These are phyloP conservation scores for Alternaria viburni DNA, from an alignment of 2,329 filamentous ascomycete genomes.

Conservation along the genomic window DNA sequence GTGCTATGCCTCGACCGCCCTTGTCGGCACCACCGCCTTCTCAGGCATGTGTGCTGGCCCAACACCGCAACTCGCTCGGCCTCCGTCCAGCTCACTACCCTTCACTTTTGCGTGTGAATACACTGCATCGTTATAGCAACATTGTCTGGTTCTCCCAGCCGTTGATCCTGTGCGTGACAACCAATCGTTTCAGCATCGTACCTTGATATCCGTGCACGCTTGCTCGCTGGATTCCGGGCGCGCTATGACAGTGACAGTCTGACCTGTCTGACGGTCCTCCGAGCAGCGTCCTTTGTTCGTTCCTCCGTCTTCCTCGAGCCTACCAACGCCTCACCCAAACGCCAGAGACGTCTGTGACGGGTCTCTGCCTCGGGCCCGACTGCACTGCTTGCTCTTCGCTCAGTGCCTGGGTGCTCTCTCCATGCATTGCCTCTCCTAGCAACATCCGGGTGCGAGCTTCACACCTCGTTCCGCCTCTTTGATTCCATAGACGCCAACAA, in stretches of 20 bases:
- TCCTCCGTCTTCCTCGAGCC: slow-evolving; percentile 36
- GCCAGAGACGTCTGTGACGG: slow-evolving; percentile 34
- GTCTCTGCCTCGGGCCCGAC: slow-evolving; percentile 27
- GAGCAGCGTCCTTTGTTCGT: slow-evolving; percentile 43
- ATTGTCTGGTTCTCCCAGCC: slow-evolving; percentile 25
- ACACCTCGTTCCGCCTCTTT: slow-evolving; percentile 35
- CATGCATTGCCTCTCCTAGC: slow-evolving; percentile 49
- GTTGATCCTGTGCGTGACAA: slow-evolving; percentile 44
- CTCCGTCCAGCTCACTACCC: slow-evolving; percentile 10
- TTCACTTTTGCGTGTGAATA: slow-evolving; percentile 9
- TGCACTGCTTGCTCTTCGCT: slow-evolving; percentile 35
- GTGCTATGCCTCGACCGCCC: slow-evolving; percentile 46
- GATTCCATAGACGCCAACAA: slow-evolving; percentile 13
- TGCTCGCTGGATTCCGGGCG: slow-evolving; percentile 46
- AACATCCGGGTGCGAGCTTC: slow-evolving; percentile 43
- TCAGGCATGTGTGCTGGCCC: slow-evolving; percentile 40
- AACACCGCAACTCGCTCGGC: slow-evolving; percentile 33
- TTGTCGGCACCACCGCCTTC: slow-evolving; percentile 43
- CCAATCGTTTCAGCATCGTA: slow-evolving; percentile 50
- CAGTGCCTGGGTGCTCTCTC: slow-evolving; percentile 48
- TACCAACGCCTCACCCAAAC: slow-evolving; percentile 33
- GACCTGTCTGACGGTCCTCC: slow-evolving; percentile 48
- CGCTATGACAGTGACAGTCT: slow-evolving; percentile 51
- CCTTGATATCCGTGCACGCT: slow-evolving; percentile 46
- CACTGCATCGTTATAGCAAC: slow-evolving; percentile 10